These are phyloP conservation scores for Cyclanthera cordifolia DNA, from an alignment of 306 rosid species.

Conservation along the genomic window DNA sequence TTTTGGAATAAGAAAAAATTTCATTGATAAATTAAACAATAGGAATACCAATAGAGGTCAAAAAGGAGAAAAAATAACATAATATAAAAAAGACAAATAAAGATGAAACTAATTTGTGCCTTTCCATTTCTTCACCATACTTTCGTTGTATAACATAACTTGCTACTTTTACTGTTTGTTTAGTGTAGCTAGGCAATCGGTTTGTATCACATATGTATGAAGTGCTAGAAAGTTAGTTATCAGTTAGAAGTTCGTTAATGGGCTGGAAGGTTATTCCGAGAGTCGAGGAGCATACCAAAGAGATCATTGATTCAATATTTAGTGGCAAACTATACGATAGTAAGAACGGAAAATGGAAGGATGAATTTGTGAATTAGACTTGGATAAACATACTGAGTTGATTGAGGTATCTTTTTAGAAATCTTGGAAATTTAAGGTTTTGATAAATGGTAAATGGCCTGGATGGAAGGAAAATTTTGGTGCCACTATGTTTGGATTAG, in stretches of 20 bases:
- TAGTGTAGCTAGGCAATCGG: not conserved
- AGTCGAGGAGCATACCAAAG: not conserved
- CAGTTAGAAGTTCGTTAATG: not conserved
- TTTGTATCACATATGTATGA: not conserved
- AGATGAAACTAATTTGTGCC: too few relatives aligned
- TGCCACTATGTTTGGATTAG: not conserved
- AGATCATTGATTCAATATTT: not conserved
- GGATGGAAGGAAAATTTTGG: not conserved
- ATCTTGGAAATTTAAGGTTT: not conserved
- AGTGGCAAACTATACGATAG: not conserved
- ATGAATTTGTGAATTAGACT: not conserved
- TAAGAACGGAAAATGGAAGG: not conserved
- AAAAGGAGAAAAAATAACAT: too few relatives aligned
- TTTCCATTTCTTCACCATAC: not conserved
- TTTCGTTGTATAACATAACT: not conserved
- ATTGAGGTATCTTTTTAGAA: not conserved
- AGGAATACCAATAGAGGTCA: too few relatives aligned
- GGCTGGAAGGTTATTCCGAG: not conserved
- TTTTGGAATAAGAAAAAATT: too few relatives aligned
- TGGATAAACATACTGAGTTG: not conserved
- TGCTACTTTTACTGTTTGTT: not conserved
- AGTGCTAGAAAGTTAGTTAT: not conserved
- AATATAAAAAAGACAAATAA: too few relatives aligned
- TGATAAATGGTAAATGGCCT: not conserved
- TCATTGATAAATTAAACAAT: too few relatives aligned